Base-by-base conservation (phyloP, 129 eudicot species). In the Lonicera japonica region DNA sequence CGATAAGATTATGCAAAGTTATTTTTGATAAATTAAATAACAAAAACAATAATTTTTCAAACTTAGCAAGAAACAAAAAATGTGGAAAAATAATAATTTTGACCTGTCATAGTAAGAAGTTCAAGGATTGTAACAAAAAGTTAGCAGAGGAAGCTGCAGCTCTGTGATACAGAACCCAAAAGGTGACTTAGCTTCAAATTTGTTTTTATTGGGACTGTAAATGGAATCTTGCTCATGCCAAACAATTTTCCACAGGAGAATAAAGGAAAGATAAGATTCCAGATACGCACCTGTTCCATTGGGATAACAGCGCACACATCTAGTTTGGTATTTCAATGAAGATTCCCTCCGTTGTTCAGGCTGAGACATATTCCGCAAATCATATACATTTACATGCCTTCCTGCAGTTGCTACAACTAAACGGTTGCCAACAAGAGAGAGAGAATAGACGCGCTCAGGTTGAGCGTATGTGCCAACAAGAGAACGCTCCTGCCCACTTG, bases 401-500 rank as follows among this genome's bases (percentile, higher is more conserved):
- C 99, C 99, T 38, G 96, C 96, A 67, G 96, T 94, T 55, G 99
- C 96, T 14, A 88, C 95, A 11, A 94, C 99, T 65, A 94, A 67
- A 22, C 95, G 95, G 50, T 94, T 80, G 19, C 95, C 96, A 64
- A 88, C 89, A 55, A 88, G 73, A 47, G 99, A 94, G 56, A 94
- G 55, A 48, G 99, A 94, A 69, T 94, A 94, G 36, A 94, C 96
- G 70, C 96, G 99, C 69, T 94, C 99, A 40, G 95, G 95, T 77
- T 94, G 99, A 60, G 72, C n/a, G 39, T 92, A 88, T 21, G 96
- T 85, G 47, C 96, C 99, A 34, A 85, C 95, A 53, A 87, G 95
- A 64, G 91, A 62, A 1, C 79, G 86, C 43, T 87, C 96, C 71
- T 82, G 95, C 60, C 91, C 85, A 65, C 87, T 85, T 50, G 95